Conservation (phyloP, 768 basidiomycete genomes). For the Phlebiopsis gigantea region DNA sequence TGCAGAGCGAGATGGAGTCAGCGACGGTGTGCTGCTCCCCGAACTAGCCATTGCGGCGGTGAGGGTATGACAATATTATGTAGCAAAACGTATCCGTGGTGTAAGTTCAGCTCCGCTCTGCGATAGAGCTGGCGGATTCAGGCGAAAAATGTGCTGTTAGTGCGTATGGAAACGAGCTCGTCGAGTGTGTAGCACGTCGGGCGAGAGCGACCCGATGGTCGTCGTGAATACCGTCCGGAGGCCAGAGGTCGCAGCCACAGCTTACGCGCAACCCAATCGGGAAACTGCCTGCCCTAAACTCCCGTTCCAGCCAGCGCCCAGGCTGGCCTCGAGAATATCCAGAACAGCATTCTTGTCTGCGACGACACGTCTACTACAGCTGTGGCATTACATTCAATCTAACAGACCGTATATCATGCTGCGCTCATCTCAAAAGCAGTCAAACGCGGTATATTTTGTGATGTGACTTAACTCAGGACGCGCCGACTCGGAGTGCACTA, state of each 20-base stretch:
- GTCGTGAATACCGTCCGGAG: not conserved
- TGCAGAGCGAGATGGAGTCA: slow-evolving; percentile 46
- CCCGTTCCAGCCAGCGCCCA: not conserved
- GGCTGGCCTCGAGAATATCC: not conserved
- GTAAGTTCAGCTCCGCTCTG: not conserved
- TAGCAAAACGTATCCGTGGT: not conserved
- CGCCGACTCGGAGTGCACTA: too few species aligned
- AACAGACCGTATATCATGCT: too few species aligned
- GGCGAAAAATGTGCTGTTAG: not conserved
- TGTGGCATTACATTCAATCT: too few species aligned
- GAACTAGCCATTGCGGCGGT: slow-evolving; percentile 19
- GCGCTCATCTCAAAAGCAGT: too few species aligned
- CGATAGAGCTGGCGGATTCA: not conserved
- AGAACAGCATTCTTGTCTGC: too few species aligned
- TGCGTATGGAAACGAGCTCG: not conserved
- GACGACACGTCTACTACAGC: too few species aligned
- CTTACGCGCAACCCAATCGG: not conserved
- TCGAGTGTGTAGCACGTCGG: not conserved
- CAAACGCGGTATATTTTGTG: too few species aligned
- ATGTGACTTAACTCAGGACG: too few species aligned
- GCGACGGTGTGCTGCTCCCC: slow-evolving; percentile 26
- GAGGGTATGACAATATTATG: not conserved
- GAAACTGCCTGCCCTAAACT: slow-evolving; percentile 6
- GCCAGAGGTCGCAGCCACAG: not conserved
- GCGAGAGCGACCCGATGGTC: not conserved